Conservation (phyloP, 768 basidiomycete genomes). For the Crucibulum laeve region DNA sequence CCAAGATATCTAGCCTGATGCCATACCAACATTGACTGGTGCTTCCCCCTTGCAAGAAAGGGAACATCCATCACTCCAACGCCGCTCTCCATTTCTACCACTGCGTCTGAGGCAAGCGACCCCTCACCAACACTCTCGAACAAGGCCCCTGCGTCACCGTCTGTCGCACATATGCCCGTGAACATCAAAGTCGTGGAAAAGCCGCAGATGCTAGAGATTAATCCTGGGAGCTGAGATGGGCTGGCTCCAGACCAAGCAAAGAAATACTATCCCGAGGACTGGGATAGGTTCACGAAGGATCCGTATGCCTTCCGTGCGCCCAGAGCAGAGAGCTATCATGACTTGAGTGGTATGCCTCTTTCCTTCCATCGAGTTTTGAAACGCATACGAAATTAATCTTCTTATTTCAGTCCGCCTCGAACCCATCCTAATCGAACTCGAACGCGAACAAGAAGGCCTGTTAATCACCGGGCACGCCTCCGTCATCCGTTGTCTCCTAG, state of each 20-base stretch:
- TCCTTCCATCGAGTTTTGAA: background rate
- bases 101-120: no score
- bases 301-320: constrained; percentile 92
- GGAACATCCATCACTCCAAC: no score
- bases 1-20: no score
- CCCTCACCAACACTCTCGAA: no score
- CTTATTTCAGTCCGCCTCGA: constrained; percentile 76
- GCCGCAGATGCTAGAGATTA: constrained; percentile 96
- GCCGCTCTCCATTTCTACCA: no score
- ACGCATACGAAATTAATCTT: background rate
- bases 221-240: constrained; percentile 97
- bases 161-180: constrained; percentile 19
- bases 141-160: no score
- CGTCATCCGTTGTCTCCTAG: constrained; percentile 93
- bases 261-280: constrained; percentile 90
- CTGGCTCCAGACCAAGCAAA: constrained; percentile 86
- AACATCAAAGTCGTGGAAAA: constrained; percentile 90
- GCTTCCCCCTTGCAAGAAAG: no score
- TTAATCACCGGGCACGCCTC: constrained; percentile 97
- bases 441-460: constrained; percentile 90
- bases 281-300: constrained; percentile 88
- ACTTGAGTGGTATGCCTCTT: constrained; percentile 61
- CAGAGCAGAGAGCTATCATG: constrained; percentile 96
- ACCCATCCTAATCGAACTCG: constrained; percentile 87
- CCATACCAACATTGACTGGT: no score